A percentile compares a stretch with the other conserved stretches of the same genome.
Evolutionary conservation across 1,139 yeast species (phyloP).

Genomic region (Spencermartinsiella ligniputridi): DNA sequence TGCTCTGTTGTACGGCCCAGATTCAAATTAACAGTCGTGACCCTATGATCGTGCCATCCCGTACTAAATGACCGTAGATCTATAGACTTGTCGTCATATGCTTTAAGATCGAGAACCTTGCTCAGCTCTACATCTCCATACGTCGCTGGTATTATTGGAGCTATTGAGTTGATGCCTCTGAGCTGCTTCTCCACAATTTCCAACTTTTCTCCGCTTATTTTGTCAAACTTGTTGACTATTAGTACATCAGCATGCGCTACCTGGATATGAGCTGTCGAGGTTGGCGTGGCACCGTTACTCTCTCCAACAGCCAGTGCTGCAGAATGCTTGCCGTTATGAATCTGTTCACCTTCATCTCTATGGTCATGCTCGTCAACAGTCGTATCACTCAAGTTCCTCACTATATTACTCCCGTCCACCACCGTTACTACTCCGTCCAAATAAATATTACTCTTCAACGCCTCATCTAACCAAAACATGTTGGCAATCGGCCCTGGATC

Average conservation of each 20-base stretch:
- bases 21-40: constrained; percentile 56
- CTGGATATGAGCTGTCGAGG: constrained; percentile 85
- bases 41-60: constrained; percentile 39
- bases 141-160: constrained; percentile 62
- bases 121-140: constrained; percentile 67
- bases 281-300: constrained; percentile 39
- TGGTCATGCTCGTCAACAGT: constrained; percentile 63
- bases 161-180: constrained; percentile 57
- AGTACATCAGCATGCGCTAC: constrained; percentile 85
- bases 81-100: constrained; percentile 43
- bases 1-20: constrained; percentile 43
- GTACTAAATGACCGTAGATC: neutral
- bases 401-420: constrained; percentile 69
- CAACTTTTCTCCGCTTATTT: constrained; percentile 30
- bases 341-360: no score
- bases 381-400: constrained; percentile 62
- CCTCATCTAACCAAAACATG: constrained; percentile 97
- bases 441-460: constrained; percentile 73
- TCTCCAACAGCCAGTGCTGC: neutral
- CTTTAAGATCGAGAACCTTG: constrained; percentile 69
- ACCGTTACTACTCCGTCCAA: constrained; percentile 95
- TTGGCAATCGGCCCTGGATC: constrained; percentile 95
- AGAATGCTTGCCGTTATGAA: constrained; percentile 35
- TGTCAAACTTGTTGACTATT: constrained; percentile 72
- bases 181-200: constrained; percentile 38